These are phyloP conservation scores for Thalassiosira gravida DNA, from an alignment of 352 stramenopile species.

Conservation along the genomic window DNA sequence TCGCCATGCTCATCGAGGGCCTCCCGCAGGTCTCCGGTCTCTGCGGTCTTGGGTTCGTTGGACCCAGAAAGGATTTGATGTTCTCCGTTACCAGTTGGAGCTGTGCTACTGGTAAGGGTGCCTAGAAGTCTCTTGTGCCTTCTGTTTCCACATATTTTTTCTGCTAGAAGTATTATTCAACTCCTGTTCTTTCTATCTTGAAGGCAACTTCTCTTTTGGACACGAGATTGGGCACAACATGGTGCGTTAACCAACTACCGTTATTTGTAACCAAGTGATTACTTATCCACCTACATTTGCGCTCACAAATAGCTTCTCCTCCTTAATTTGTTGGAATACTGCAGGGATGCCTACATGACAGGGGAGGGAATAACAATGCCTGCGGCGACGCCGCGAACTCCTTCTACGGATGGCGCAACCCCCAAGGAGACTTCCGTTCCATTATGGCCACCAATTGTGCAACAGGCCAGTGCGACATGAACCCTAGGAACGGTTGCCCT, in stretches of 20 bases:
- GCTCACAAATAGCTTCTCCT: not conserved
- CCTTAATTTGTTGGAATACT: not conserved
- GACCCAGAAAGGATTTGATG: not conserved
- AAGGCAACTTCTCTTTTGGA: constrained; percentile 24
- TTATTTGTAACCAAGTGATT: not conserved
- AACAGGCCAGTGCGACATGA: constrained; percentile 31
- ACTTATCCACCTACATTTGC: constrained; percentile 5
- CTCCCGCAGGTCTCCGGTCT: not conserved
- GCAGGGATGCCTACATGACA: not conserved
- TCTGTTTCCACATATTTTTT: not conserved
- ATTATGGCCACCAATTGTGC: constrained; percentile 45
- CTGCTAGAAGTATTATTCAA: not conserved
- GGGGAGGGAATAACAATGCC: not conserved
- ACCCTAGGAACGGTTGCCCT: constrained; percentile 19
- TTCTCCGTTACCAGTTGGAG: constrained; percentile 11
- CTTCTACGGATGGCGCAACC: constrained; percentile 37
- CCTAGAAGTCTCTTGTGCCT: not conserved
- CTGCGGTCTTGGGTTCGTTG: constrained; percentile 11
- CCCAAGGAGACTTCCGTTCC: constrained; percentile 32
- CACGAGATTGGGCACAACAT: constrained; percentile 48
- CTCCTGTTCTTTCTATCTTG: not conserved
- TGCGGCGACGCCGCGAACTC: not conserved
- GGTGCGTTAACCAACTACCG: too few relatives aligned
- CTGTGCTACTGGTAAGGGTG: not conserved
- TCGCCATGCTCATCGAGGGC: constrained; percentile 8